phyloP scores from a whole-genome alignment of 768 basidiomycete genomes.

The Rhizopogon rudus region DNA sequence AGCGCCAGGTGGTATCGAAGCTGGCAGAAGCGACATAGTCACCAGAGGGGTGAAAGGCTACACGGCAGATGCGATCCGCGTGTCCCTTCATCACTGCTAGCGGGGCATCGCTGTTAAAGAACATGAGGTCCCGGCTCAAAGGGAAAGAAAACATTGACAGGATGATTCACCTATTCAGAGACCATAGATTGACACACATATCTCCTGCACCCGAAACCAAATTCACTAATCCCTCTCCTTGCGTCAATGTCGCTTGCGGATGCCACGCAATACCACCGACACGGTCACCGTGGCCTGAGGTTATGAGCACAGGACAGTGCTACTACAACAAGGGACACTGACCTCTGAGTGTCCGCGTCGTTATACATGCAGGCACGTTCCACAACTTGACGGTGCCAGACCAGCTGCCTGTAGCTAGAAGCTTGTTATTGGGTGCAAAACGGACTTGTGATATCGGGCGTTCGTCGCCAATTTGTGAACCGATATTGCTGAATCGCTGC shows the following conservation, averaged over 20 bases:
- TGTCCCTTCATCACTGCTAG: constrained; percentile 87
- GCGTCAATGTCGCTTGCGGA: constrained; percentile 80
- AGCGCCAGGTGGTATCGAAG: constrained; percentile 95
- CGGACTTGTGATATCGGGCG: constrained; percentile 91
- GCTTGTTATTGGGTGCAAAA: constrained; percentile 87
- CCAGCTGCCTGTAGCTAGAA: constrained; percentile 94
- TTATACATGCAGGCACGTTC: constrained; percentile 90
- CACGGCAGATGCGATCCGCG: constrained; percentile 84
- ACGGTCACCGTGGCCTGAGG: constrained; percentile 77
- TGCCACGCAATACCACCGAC: constrained; percentile 99
- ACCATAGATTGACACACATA: constrained; percentile 83
- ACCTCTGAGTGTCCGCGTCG: constrained; percentile 74
- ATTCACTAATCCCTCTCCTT: constrained; percentile 63
- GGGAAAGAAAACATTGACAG: not conserved
- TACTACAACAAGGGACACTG: constrained; percentile 8
- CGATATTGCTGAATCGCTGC: constrained; percentile 86
- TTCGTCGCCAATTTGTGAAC: constrained; percentile 97
- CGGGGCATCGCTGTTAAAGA: constrained; percentile 64
- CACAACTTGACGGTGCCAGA: constrained; percentile 92
- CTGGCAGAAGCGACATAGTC: constrained; percentile 91
- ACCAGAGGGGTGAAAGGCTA: constrained; percentile 96
- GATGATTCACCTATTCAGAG: constrained; percentile 62
- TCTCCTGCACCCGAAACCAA: constrained; percentile 92
- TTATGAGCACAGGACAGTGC: constrained; percentile 5
- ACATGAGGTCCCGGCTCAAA: not conserved